A percentile compares a stretch with the other conserved stretches of the same genome.
Conservation (phyloP, 75 land plant genomes). For the Selaginella tamariscina region DNA sequence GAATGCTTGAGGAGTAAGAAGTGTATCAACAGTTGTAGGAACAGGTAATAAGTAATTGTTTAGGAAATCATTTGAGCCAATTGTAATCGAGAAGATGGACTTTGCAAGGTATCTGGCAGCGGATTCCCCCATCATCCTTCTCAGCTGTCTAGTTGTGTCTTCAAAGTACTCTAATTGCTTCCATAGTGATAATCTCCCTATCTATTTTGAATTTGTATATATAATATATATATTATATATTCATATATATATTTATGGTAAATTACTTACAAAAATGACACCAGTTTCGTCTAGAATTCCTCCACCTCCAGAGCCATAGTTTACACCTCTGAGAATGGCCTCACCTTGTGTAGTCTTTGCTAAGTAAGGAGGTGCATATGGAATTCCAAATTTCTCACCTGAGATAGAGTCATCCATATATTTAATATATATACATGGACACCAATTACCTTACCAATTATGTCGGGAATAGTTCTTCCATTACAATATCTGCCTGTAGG, state of each 20-base stretch:
- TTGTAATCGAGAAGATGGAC: slow-evolving; percentile 59
- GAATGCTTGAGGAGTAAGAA: slow-evolving; percentile 38
- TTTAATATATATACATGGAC: neutral
- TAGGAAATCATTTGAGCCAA: slow-evolving; percentile 85
- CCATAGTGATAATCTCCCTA: slow-evolving; percentile 51
- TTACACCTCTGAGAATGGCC: slow-evolving; percentile 49
- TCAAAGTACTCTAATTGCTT: slow-evolving; percentile 56
- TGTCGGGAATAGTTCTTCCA: slow-evolving; percentile 8
- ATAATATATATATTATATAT: neutral
- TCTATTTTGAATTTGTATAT: too few species aligned
- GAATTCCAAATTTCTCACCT: slow-evolving; percentile 8
- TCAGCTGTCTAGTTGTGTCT: slow-evolving; percentile 46
- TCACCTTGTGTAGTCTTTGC: slow-evolving; percentile 46
- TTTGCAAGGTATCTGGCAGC: slow-evolving; percentile 40
- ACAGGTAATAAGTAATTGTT: slow-evolving; percentile 76
- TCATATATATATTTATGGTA: neutral
- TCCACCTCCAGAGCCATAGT: slow-evolving; percentile 74
- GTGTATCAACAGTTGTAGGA: slow-evolving; percentile 26
- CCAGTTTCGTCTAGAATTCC: slow-evolving; percentile 76
- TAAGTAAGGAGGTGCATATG: slow-evolving; percentile 51
- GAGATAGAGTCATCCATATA: neutral
- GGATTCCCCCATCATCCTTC: slow-evolving; percentile 41
- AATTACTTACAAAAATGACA: slow-evolving; percentile 40
- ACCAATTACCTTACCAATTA: neutral
- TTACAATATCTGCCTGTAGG: slow-evolving; percentile 1